Percentiles rank a stretch among this genome's conserved stretches.
phyloP scores from a whole-genome alignment of 23 red algal species.

The Porphyridium purpureum region DNA sequence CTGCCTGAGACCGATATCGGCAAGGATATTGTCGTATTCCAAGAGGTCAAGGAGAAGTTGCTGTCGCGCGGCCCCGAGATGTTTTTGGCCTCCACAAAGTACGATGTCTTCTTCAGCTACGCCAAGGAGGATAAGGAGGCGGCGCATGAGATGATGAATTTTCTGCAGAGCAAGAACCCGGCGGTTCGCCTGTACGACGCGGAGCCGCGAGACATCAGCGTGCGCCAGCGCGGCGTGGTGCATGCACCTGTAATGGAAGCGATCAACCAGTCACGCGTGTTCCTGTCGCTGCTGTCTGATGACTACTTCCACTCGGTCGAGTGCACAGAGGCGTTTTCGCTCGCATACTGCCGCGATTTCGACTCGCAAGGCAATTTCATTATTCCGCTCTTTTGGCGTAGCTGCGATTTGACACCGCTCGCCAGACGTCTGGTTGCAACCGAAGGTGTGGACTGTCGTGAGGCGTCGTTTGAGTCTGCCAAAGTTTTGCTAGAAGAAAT shows the following conservation, averaged over 20 bases:
- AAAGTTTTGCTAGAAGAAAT: slow-evolving; percentile 50
- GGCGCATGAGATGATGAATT: slow-evolving; percentile 46
- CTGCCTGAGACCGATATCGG: slow-evolving; percentile 73
- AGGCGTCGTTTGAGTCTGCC: slow-evolving; percentile 31
- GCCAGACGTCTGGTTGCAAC: slow-evolving; percentile 48
- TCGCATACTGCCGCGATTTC: slow-evolving; percentile 78
- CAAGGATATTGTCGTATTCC: slow-evolving; percentile 64
- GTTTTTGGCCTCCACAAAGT: slow-evolving; percentile 11
- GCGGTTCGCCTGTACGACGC: slow-evolving; percentile 40
- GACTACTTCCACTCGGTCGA: slow-evolving; percentile 70
- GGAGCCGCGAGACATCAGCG: slow-evolving; percentile 36
- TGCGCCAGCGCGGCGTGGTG: slow-evolving; percentile 55
- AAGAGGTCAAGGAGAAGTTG: slow-evolving; percentile 14
- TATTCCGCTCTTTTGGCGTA: slow-evolving; percentile 63
- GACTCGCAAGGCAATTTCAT: slow-evolving; percentile 65
- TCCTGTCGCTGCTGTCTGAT: slow-evolving; percentile 55
- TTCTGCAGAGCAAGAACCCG: slow-evolving; percentile 46
- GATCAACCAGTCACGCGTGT: slow-evolving; percentile 41
- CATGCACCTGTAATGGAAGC: slow-evolving; percentile 61
- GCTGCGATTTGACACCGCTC: slow-evolving; percentile 59
- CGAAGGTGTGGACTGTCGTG: slow-evolving; percentile 64
- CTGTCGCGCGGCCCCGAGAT: not conserved
- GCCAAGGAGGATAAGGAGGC: slow-evolving; percentile 44
- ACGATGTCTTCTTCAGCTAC: slow-evolving; percentile 65
- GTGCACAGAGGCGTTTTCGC: slow-evolving; percentile 69